These are phyloP conservation scores for Petunia hybrid DNA, from an alignment of 305 asterid genomes.

Conservation along the genomic window DNA sequence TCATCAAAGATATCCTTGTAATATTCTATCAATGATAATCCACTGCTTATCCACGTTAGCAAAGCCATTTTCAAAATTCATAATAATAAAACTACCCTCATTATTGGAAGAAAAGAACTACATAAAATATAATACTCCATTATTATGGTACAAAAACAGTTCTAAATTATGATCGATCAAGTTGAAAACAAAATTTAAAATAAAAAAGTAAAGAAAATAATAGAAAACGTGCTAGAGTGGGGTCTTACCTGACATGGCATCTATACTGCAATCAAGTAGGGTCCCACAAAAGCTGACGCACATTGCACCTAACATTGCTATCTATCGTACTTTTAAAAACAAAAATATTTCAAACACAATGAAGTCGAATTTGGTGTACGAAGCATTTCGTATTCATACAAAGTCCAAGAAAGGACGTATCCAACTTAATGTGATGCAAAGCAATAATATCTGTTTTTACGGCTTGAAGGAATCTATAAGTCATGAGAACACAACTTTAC, in stretches of 20 bases:
- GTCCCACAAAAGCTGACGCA: neutral
- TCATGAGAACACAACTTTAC: too few species aligned
- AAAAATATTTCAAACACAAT: too few species aligned
- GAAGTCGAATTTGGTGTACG: too few species aligned
- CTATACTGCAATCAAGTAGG: neutral
- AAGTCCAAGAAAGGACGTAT: too few species aligned
- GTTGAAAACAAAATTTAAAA: neutral
- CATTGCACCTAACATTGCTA: neutral
- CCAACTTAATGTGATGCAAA: too few species aligned
- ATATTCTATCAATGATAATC: neutral
- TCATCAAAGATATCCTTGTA: neutral
- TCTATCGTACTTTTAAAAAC: too few species aligned
- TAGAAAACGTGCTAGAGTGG: neutral
- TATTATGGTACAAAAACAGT: neutral
- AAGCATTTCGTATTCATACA: too few species aligned
- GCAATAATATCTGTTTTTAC: too few species aligned
- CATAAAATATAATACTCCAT: neutral
- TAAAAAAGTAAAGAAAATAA: neutral
- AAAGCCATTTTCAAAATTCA: neutral
- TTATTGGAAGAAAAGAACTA: constrained; percentile 11
- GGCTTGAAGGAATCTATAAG: too few species aligned
- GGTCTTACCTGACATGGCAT: constrained; percentile 27
- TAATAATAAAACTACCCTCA: neutral
- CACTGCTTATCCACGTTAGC: neutral
- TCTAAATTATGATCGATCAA: constrained; percentile 1